phyloP scores from a whole-genome alignment of 176 grass and related monocot species.

The Musa troglodytarum region DNA sequence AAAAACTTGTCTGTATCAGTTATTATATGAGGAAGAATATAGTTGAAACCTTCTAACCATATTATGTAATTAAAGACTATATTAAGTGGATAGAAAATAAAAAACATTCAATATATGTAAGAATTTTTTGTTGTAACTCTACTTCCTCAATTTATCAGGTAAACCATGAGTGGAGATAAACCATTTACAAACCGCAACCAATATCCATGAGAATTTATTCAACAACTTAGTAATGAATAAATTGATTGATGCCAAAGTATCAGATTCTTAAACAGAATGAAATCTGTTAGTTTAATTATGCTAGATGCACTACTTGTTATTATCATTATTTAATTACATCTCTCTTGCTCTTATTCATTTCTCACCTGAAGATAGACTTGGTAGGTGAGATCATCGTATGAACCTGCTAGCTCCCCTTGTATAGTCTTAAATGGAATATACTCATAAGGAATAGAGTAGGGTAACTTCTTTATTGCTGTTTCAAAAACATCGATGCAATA shows the following conservation, averaged over 20 bases:
- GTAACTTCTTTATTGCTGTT: constrained; percentile 21
- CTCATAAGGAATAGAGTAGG: constrained; percentile 38
- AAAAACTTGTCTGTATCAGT: too few species aligned
- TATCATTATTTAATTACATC: not conserved
- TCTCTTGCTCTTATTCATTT: not conserved
- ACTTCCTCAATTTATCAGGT: too few species aligned
- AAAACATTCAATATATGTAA: too few species aligned
- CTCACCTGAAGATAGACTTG: constrained; percentile 34
- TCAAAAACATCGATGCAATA: constrained; percentile 44
- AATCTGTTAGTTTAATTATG: not conserved
- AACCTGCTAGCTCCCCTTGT: constrained; percentile 8
- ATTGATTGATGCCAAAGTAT: not conserved
- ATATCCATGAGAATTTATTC: too few species aligned
- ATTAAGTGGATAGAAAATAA: too few species aligned
- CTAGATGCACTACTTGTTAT: not conserved
- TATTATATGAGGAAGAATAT: too few species aligned
- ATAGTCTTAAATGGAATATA: constrained; percentile 25
- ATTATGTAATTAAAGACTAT: too few species aligned
- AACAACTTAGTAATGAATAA: too few species aligned
- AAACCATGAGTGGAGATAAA: too few species aligned
- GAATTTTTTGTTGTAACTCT: too few species aligned
- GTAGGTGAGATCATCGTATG: constrained; percentile 35
- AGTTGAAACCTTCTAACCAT: too few species aligned
- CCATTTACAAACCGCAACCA: too few species aligned
- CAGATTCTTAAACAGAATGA: not conserved